Evolutionary conservation across 2,329 filamentous ascomycete genomes (phyloP), one percentile per base, ranked within the genome.

Genomic region (Colletotrichum godetiae): DNA sequence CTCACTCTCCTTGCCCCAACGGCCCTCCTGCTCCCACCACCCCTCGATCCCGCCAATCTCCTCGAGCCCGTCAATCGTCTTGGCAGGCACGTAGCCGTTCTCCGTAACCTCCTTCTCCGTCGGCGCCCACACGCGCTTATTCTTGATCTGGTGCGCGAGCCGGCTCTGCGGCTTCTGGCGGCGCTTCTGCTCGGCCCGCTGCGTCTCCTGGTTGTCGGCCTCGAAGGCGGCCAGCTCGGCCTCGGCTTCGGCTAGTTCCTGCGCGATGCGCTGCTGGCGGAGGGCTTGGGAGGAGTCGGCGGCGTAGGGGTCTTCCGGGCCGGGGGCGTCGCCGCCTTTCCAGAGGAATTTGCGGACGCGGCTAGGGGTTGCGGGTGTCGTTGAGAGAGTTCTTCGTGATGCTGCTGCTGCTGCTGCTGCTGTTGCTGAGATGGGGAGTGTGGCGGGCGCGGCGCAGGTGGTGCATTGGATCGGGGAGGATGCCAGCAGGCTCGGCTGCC

Each of bases 1-100:
- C 61, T 83, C 77, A 76, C 84, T 86, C 72, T 84, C 84, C 49
- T 81, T 70, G 59, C 82, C 82, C 88, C 89, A 91, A 77, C 90
- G 84, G n/a, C 83, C 82, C n/a, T 82, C 80, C 64, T 83, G 79
- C 8, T 89, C 84, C 88, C 89, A 91, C 89, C 88, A 91, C 31
- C 80, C 81, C 42, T 81, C 81, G 49, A 89, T 73, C 1, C 85
- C 82, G 53, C 84, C 85, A 13, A 90, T 84, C 62, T 85, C 81
- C 73, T 87, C 84, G 2, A 91, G 82, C 0, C 82, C 87, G 0
- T 84, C 82, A 8, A 83, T 82, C 4, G 80, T 81, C 15, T 80
- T 80, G 19, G 89, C 89, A 3, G 88, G 88, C 4, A 79, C 78
- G 78, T 91, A 91, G 1, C 67, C 62, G 3, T 80, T 65, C 70